Conservation (phyloP, 2,329 filamentous ascomycete genomes). For the Aspergillus ustus region DNA sequence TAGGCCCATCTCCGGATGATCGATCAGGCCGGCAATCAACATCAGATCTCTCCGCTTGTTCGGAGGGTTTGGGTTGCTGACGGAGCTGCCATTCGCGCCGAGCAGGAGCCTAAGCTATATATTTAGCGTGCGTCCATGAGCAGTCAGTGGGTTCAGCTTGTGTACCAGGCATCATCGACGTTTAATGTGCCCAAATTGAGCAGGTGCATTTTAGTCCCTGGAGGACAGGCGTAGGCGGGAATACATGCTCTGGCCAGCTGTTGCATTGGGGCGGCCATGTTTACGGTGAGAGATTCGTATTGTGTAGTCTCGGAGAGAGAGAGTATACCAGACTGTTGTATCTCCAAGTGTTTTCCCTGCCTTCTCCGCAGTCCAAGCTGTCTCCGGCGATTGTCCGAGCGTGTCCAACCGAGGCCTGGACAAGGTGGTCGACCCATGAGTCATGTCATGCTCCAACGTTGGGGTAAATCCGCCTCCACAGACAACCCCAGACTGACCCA, state of each 20-base stretch:
- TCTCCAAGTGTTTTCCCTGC: not conserved
- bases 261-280: not conserved
- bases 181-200: constrained; percentile 52
- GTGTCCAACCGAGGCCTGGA: not conserved
- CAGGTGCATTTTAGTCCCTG: constrained; percentile 54
- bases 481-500: not conserved
- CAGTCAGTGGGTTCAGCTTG: constrained; percentile 30
- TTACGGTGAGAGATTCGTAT: too few species aligned
- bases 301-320: not conserved
- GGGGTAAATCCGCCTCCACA: not conserved
- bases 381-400: not conserved
- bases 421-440: not conserved
- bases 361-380: not conserved
- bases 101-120: constrained; percentile 38
- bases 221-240: constrained; percentile 36
- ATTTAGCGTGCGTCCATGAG: not conserved
- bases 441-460: not conserved
- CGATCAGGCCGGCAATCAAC: constrained; percentile 50
- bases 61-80: constrained; percentile 44
- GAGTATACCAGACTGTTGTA: not conserved
- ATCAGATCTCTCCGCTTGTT: constrained; percentile 49
- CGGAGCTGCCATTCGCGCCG: constrained; percentile 45
- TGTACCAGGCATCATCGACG: constrained; percentile 50
- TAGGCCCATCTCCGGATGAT: constrained; percentile 50
- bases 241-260: constrained; percentile 12